A percentile compares a stretch with the other conserved stretches of the same genome.
Evolutionary conservation across 148 eudicot species (phyloP).

Genomic region (Nyssa sinensis): DNA sequence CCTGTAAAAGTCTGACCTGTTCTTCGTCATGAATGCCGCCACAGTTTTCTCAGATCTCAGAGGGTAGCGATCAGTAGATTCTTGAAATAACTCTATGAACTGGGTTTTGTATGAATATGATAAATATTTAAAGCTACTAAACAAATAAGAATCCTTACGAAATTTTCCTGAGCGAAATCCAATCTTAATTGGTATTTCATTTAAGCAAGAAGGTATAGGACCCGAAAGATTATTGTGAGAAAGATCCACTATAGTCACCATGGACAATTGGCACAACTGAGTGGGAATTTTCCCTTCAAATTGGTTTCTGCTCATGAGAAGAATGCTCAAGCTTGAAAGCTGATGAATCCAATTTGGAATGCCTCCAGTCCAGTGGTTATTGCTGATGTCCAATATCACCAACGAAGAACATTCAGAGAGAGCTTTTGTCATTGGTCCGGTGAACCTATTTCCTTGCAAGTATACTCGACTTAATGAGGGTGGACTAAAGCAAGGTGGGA

Average conservation of each 20-base stretch:
- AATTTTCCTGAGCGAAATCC: too few relatives aligned
- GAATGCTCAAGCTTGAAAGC: not conserved
- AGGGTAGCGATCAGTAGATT: too few relatives aligned
- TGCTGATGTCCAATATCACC: not conserved
- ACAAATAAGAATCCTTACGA: too few relatives aligned
- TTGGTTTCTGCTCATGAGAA: not conserved
- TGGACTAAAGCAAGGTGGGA: not conserved
- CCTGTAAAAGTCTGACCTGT: too few relatives aligned
- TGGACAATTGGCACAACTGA: not conserved
- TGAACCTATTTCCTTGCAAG: not conserved
- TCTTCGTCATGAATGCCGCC: too few relatives aligned
- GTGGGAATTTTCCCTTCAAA: not conserved
- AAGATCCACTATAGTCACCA: not conserved
- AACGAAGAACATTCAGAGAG: not conserved
- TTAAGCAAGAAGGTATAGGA: not conserved
- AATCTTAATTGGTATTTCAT: too few relatives aligned
- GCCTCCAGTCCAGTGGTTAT: not conserved
- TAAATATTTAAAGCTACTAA: too few relatives aligned
- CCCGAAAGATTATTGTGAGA: slow-evolving; percentile 3
- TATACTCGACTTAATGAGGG: not conserved
- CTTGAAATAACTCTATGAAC: too few relatives aligned
- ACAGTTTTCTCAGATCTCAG: too few relatives aligned
- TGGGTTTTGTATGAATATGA: too few relatives aligned
- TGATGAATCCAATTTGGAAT: not conserved
- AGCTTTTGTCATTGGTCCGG: not conserved